phyloP scores from a whole-genome alignment of 352 stramenopile species.

The Phytophthora sojae region DNA sequence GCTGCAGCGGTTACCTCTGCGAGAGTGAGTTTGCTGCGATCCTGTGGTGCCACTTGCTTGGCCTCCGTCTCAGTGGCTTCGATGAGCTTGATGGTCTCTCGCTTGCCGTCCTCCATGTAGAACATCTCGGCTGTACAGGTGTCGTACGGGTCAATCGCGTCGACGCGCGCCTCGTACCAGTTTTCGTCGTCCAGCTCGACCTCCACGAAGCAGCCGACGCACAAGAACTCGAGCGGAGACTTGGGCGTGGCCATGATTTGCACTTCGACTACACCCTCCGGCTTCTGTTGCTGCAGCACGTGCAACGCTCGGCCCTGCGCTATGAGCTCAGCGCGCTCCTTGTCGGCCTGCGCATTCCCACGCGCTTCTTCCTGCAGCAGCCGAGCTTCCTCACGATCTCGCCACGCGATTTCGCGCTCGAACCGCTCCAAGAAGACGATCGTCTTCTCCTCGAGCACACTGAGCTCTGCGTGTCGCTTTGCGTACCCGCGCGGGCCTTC shows the following conservation, averaged over 20 bases:
- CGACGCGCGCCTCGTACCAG: slow-evolving; percentile 73
- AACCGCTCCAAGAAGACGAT: slow-evolving; percentile 59
- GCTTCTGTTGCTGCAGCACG: slow-evolving; percentile 70
- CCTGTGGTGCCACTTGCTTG: slow-evolving; percentile 13
- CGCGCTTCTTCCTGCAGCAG: slow-evolving; percentile 62
- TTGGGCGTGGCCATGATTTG: slow-evolving; percentile 55
- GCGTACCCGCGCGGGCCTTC: slow-evolving; percentile 81
- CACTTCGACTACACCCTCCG: slow-evolving; percentile 63
- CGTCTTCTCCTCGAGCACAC: slow-evolving; percentile 64
- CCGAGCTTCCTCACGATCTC: slow-evolving; percentile 53
- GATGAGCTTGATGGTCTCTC: slow-evolving; percentile 74
- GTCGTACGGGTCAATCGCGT: slow-evolving; percentile 68
- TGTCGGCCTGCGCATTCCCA: slow-evolving; percentile 48
- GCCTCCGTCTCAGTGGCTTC: slow-evolving; percentile 38
- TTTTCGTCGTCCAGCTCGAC: slow-evolving; percentile 78
- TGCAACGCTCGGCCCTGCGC: slow-evolving; percentile 54
- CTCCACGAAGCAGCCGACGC: slow-evolving; percentile 57
- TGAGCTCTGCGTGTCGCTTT: slow-evolving; percentile 71
- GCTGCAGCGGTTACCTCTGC: slow-evolving; percentile 59
- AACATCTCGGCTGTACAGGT: slow-evolving; percentile 66
- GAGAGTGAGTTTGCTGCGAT: slow-evolving; percentile 32
- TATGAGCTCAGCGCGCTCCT: slow-evolving; percentile 51
- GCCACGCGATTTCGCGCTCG: slow-evolving; percentile 46
- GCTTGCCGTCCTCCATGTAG: slow-evolving; percentile 68
- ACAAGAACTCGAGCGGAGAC: slow-evolving; percentile 75